A percentile compares a stretch with the other conserved stretches of the same genome.
These are phyloP conservation scores for Neonectria faginata DNA, from an alignment of 2,329 filamentous ascomycete species.

Conservation along the genomic window DNA sequence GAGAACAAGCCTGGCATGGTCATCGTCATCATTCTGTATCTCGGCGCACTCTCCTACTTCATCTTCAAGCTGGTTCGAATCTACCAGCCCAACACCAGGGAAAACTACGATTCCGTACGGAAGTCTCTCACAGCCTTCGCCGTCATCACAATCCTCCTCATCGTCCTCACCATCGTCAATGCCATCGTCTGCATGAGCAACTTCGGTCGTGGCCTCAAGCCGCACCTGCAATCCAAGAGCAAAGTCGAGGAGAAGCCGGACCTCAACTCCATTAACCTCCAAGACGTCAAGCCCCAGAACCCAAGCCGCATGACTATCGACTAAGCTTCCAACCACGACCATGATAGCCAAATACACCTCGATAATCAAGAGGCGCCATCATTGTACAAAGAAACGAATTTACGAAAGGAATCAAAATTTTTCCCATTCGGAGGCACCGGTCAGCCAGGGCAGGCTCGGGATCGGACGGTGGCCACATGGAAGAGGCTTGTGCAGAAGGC, in stretches of 20 bases:
- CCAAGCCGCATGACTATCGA: slow-evolving; percentile 73
- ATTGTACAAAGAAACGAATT: slow-evolving; percentile 54
- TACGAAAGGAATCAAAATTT: slow-evolving; percentile 47
- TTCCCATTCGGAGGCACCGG: slow-evolving; percentile 42
- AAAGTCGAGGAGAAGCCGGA: slow-evolving; percentile 67
- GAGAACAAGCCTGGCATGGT: slow-evolving; percentile 86
- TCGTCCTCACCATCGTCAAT: slow-evolving; percentile 88
- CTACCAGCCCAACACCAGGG: slow-evolving; percentile 73
- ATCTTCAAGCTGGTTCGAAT: slow-evolving; percentile 98
- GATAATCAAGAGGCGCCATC: slow-evolving; percentile 20
- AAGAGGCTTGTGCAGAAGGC: slow-evolving; percentile 45
- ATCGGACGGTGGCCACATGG: slow-evolving; percentile 42
- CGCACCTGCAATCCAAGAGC: slow-evolving; percentile 74
- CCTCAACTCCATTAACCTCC: slow-evolving; percentile 65
- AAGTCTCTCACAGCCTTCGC: slow-evolving; percentile 93
- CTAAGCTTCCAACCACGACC: slow-evolving; percentile 49
- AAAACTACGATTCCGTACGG: slow-evolving; percentile 80
- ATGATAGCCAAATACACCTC: slow-evolving; percentile 18
- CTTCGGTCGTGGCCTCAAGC: slow-evolving; percentile 90
- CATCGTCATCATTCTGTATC: slow-evolving; percentile 83
- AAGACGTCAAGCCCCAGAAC: slow-evolving; percentile 67
- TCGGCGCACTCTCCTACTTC: slow-evolving; percentile 93
- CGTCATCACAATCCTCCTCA: slow-evolving; percentile 88
- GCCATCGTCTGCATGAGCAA: slow-evolving; percentile 90
- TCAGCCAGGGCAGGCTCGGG: slow-evolving; percentile 47